These are phyloP conservation scores for Alternaria arborescens DNA, from an alignment of 2,329 filamentous ascomycete genomes.

Conservation along the genomic window DNA sequence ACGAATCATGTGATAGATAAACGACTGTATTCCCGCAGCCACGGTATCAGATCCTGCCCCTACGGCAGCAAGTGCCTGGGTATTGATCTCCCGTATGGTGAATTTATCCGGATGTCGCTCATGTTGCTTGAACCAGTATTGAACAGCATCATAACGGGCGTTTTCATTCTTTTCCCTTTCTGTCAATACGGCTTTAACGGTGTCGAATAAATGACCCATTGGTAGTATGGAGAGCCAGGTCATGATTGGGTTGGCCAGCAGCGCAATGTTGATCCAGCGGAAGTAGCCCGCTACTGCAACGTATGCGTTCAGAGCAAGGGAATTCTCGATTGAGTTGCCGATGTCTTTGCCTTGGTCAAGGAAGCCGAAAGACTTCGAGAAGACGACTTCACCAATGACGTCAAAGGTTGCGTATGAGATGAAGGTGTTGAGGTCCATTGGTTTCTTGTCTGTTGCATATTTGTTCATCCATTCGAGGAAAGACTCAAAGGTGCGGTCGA, in stretches of 20 bases:
- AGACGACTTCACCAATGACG: conserved; percentile 50
- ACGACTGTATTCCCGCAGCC: conserved; percentile 45
- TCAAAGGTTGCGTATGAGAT: conserved; percentile 55
- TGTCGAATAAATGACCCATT: conserved; percentile 52
- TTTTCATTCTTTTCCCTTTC: conserved; percentile 45
- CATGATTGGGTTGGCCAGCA: conserved; percentile 51
- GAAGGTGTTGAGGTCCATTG: conserved; percentile 41
- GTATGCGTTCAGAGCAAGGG: conserved; percentile 1
- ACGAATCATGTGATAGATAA: conserved; percentile 50
- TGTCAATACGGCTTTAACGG: conserved; percentile 43
- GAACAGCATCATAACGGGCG: conserved; percentile 48
- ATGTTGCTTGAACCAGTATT: conserved; percentile 48
- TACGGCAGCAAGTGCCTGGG: conserved; percentile 47
- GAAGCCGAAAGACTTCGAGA: conserved; percentile 44
- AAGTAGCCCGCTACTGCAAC: conserved; percentile 21
- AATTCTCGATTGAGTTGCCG: conserved; percentile 48
- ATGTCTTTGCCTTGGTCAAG: conserved; percentile 43
- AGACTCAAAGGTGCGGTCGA: conserved; percentile 28
- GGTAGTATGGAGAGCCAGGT: conserved; percentile 48
- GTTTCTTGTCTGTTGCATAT: neutral
- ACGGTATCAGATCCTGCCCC: conserved; percentile 53
- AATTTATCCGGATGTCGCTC: conserved; percentile 47
- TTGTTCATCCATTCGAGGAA: conserved; percentile 6
- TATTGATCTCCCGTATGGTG: conserved; percentile 47
- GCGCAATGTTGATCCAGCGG: conserved; percentile 18